A percentile compares a stretch with the other conserved stretches of the same genome.
Conservation (phyloP, 2,329 filamentous ascomycete genomes). For the Phymatotrichopsis omnivora region DNA sequence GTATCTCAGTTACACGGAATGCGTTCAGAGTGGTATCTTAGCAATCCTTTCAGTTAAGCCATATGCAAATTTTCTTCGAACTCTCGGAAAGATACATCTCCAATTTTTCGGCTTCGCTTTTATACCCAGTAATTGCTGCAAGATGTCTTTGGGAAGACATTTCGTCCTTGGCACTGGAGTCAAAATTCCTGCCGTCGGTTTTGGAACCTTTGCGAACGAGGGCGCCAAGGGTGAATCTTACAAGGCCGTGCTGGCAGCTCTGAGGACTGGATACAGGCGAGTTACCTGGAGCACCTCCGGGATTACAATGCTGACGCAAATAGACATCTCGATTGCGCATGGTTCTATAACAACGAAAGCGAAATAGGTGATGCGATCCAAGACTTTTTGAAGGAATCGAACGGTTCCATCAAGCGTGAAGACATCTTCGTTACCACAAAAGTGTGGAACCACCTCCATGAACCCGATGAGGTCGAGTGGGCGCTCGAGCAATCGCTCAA, state of each 20-base stretch:
- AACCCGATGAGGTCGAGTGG: conserved; percentile 33
- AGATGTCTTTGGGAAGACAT: conserved; percentile 46
- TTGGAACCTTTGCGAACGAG: conserved; percentile 59
- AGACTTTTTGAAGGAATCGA: conserved; percentile 45
- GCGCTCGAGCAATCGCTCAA: conserved; percentile 35
- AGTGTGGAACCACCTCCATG: conserved; percentile 38
- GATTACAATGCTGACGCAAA: neutral
- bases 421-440: conserved; percentile 35
- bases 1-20: no score
- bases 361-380: conserved; percentile 44
- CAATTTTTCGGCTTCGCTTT: no score
- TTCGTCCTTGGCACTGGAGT: conserved; percentile 50
- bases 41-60: no score
- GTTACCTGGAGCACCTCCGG: no score
- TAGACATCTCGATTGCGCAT: conserved; percentile 43
- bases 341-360: conserved; percentile 46
- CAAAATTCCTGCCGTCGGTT: conserved; percentile 52
- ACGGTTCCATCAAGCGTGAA: conserved; percentile 41
- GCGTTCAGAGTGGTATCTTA: no score
- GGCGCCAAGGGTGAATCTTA: conserved; percentile 50
- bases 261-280: conserved; percentile 42
- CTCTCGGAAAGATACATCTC: conserved; percentile 20
- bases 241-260: conserved; percentile 40
- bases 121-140: conserved; percentile 21
- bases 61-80: no score